These are phyloP conservation scores for Testicularia cyperi DNA, from an alignment of 1,284 basidiomycete genomes.

Conservation along the genomic window DNA sequence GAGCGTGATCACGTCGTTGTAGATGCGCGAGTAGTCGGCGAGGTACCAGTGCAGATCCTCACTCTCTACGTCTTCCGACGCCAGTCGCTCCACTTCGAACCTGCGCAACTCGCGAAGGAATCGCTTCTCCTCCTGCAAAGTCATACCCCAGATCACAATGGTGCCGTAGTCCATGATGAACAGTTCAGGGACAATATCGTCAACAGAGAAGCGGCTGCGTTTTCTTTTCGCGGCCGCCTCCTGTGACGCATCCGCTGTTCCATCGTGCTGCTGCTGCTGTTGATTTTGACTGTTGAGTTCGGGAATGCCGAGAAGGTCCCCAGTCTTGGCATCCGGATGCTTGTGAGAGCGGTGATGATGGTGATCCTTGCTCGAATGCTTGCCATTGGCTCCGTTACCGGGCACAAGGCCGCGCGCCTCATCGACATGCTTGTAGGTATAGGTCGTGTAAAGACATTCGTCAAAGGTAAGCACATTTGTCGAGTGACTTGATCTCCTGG, in stretches of 20 bases:
- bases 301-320: conserved; percentile 54
- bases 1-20: conserved; percentile 96
- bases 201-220: conserved; percentile 38
- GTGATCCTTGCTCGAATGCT: no score
- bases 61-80: conserved; percentile 68
- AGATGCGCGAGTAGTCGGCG: conserved; percentile 85
- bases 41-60: conserved; percentile 97
- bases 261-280: conserved; percentile 19
- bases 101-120: conserved; percentile 80
- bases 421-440: conserved; percentile 56
- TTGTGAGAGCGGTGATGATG: no score
- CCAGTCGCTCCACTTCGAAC: conserved; percentile 84
- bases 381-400: conserved; percentile 1
- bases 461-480: conserved; percentile 64
- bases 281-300: conserved; percentile 33
- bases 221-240: conserved; percentile 11
- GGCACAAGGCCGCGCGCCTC: conserved; percentile 41
- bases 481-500: conserved; percentile 75
- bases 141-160: conserved; percentile 97
- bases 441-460: conserved; percentile 59
- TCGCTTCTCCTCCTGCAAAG: conserved; percentile 82
- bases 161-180: conserved; percentile 92
- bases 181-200: conserved; percentile 50
- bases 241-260: background rate
- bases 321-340: conserved; percentile 33